Base-by-base conservation (phyloP, 345 rosid species). In the Combretum micranthum region DNA sequence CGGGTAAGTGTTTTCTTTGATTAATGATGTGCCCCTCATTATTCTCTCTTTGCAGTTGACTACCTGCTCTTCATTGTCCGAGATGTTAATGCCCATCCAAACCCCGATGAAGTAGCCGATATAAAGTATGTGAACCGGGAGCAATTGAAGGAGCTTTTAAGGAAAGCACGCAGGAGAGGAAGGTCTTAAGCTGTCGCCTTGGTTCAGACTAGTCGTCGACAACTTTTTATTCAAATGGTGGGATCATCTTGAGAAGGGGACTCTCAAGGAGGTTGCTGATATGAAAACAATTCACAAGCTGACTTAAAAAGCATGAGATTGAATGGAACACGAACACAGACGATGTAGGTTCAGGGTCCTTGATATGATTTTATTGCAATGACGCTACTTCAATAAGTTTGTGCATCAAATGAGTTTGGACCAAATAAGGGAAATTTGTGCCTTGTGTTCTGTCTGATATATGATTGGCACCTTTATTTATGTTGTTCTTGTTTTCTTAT, bases 161-260 rank as follows among this genome's bases (percentile, higher is more conserved):
- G 82, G 74, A 88, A 86, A 73, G 90, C 85, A 92, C 72, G 83
- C 83, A 0, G 94, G 97, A 4, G 97, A 93, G 64, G 96, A 68
- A 14, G 90, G 83, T 16, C 60, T 93, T 77, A 87, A 86, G 70
- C 63, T 93, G 64, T 85, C 97, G 9, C 97, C 99, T 7, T 89
- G 97, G 99, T 93, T 89, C 78, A 83, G 96, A 70, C 75, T 93
- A n/a, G 85, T 89, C 0, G 96, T 85, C 20, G 97, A 93, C 59
- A 83, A 93, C 68, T 93, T 89, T 84, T 75, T 93, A 80, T 82
- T 87, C 72, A 82, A 82, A 55, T 89, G 96, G 97, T 93, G 99
- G 99, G 96, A 93, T 45, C 87, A 78, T 55, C 85, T 89, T 1
- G 85, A 89, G 72, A 77, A 79, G 52, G 91, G 96, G 59, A 85